These are phyloP conservation scores for Pyricularia sp. DNA, from an alignment of 2,329 filamentous ascomycete species.

Conservation along the genomic window DNA sequence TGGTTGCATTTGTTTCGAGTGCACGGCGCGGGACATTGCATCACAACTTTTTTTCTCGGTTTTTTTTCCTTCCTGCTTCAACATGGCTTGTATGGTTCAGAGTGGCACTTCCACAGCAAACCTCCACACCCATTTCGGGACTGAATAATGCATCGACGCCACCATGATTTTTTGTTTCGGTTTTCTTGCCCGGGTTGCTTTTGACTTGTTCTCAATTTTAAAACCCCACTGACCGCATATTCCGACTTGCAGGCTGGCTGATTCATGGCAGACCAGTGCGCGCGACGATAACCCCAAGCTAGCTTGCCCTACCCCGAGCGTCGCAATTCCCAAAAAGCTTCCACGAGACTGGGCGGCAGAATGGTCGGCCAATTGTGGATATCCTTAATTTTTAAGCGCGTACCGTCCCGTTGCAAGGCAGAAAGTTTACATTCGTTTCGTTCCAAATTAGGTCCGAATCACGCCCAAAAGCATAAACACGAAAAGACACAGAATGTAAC, in stretches of 20 bases:
- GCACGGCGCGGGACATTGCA: neutral
- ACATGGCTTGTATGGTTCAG: neutral
- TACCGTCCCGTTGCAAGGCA: neutral
- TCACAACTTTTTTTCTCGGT: neutral
- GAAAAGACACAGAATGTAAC: neutral
- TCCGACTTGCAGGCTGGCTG: neutral
- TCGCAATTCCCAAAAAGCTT: neutral
- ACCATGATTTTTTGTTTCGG: neutral
- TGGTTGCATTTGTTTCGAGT: neutral
- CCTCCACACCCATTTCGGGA: neutral
- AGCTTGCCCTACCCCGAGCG: too few species aligned
- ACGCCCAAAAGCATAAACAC: neutral
- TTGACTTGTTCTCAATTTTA: neutral
- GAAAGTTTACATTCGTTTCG: neutral
- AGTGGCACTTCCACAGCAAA: neutral
- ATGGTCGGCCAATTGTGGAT: neutral
- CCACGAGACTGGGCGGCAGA: neutral
- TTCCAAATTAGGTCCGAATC: neutral
- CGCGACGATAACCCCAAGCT: too few species aligned
- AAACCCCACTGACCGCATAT: neutral
- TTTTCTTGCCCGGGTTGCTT: neutral
- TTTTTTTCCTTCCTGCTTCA: neutral
- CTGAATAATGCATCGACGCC: neutral
- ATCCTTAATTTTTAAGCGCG: neutral
- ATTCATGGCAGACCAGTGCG: too few species aligned